Evolutionary conservation across 495 filamentous ascomycete genomes (phyloP).

Genomic region (Podospora australis): DNA sequence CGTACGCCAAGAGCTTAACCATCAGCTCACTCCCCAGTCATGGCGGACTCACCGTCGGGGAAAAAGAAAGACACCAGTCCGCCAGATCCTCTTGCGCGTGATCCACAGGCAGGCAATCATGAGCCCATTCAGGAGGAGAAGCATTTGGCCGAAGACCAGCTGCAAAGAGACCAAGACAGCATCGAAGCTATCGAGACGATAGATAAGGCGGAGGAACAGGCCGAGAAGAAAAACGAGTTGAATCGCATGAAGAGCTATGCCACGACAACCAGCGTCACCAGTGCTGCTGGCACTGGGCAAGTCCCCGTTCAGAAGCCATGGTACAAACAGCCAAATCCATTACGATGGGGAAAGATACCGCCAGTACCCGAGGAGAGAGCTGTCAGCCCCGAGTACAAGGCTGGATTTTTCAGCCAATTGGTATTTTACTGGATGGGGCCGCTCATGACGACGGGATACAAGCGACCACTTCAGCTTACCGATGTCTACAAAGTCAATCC

Average conservation of each 20-base stretch:
- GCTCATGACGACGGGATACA: slow-evolving; percentile 71
- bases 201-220: slow-evolving; percentile 11
- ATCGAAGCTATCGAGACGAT: slow-evolving; percentile 10
- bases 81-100: slow-evolving; percentile 3
- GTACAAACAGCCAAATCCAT: slow-evolving; percentile 56
- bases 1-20: not conserved
- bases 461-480: slow-evolving; percentile 71
- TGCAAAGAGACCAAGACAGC: not conserved
- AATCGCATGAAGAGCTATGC: slow-evolving; percentile 37
- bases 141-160: slow-evolving; percentile 4
- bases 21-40: not conserved
- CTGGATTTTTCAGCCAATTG: slow-evolving; percentile 52
- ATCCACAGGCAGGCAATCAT: slow-evolving; percentile 5
- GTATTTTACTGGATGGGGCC: slow-evolving; percentile 66
- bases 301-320: slow-evolving; percentile 44
- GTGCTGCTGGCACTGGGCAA: slow-evolving; percentile 19
- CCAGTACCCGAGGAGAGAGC: slow-evolving; percentile 52
- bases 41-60: not conserved
- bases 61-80: not conserved
- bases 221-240: slow-evolving; percentile 24
- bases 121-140: slow-evolving; percentile 10
- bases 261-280: slow-evolving; percentile 39
- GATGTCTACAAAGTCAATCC: slow-evolving; percentile 90
- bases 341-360: slow-evolving; percentile 53
- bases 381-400: slow-evolving; percentile 52